phyloP scores from a whole-genome alignment of 106 monocot genomes.

The Dactylorhiza incarnata region DNA sequence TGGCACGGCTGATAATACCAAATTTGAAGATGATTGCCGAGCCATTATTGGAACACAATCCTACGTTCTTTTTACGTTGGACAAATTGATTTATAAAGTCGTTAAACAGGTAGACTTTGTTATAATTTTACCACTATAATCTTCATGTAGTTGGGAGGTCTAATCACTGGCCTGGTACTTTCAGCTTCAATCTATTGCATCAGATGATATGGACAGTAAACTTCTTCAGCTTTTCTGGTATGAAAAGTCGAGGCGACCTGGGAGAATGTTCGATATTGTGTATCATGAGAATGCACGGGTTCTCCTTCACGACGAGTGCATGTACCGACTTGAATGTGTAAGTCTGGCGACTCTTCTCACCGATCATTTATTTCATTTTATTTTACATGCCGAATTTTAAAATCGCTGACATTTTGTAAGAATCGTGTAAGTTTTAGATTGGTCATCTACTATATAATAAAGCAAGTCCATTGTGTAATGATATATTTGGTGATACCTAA shows the following conservation, averaged over 20 bases:
- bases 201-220: slow-evolving; percentile 79
- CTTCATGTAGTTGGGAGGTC: slow-evolving; percentile 2
- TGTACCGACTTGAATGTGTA: slow-evolving; percentile 87
- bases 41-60: slow-evolving; percentile 79
- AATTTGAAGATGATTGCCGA: slow-evolving; percentile 95
- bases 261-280: slow-evolving; percentile 51
- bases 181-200: slow-evolving; percentile 79
- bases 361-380: background rate
- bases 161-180: slow-evolving; percentile 12
- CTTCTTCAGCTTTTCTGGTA: slow-evolving; percentile 80
- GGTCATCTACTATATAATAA: too few species aligned
- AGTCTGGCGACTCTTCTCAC: slow-evolving; percentile 9
- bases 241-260: slow-evolving; percentile 61
- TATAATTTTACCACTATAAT: background rate
- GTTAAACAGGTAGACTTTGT: slow-evolving; percentile 66
- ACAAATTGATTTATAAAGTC: slow-evolving; percentile 90
- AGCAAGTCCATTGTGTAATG: too few species aligned
- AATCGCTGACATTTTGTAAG: too few species aligned
- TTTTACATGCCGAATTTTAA: background rate
- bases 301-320: slow-evolving; percentile 72
- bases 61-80: slow-evolving; percentile 89
- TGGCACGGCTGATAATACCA: slow-evolving; percentile 81
- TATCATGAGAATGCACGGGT: slow-evolving; percentile 93
- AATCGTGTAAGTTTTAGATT: too few species aligned
- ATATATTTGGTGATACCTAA: too few species aligned